These are phyloP conservation scores for Parietaria judaica DNA, from an alignment of 306 rosid species.

Conservation along the genomic window DNA sequence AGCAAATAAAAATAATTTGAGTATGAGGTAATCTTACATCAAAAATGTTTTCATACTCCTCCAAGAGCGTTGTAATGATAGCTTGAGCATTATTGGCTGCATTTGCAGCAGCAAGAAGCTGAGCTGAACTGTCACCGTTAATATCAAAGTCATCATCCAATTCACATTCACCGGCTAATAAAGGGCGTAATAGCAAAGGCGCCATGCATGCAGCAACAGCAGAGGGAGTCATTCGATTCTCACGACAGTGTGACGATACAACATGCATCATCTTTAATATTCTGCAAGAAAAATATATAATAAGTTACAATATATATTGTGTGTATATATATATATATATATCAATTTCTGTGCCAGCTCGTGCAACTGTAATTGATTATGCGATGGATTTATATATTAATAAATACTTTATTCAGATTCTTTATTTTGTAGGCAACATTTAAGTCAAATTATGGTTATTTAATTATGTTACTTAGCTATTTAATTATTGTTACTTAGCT, in stretches of 20 bases:
- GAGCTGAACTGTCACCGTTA: slow-evolving; percentile 87
- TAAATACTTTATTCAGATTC: too few relatives aligned
- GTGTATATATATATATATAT: too few relatives aligned
- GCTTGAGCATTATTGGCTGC: slow-evolving; percentile 98
- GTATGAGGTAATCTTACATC: slow-evolving; percentile 49
- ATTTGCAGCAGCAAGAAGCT: slow-evolving; percentile 98
- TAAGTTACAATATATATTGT: background rate
- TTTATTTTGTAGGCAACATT: too few relatives aligned
- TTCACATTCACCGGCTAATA: slow-evolving; percentile 96
- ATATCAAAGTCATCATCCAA: slow-evolving; percentile 86
- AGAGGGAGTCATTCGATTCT: slow-evolving; percentile 91
- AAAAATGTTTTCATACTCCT: slow-evolving; percentile 86
- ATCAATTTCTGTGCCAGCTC: too few relatives aligned
- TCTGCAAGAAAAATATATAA: slow-evolving; percentile 32
- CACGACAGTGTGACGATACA: slow-evolving; percentile 69
- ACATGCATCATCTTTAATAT: slow-evolving; percentile 93
- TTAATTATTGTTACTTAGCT: too few relatives aligned
- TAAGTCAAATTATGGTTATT: too few relatives aligned
- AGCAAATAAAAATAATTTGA: slow-evolving; percentile 7
- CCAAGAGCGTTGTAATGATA: slow-evolving; percentile 78
- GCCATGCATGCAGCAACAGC: slow-evolving; percentile 99
- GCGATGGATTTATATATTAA: too few relatives aligned
- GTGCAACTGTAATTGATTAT: too few relatives aligned
- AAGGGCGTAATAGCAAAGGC: slow-evolving; percentile 91
- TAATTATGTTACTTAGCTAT: too few relatives aligned